Conservation (phyloP, 1,139 yeast species). For the Yamadazyma triangularis region DNA sequence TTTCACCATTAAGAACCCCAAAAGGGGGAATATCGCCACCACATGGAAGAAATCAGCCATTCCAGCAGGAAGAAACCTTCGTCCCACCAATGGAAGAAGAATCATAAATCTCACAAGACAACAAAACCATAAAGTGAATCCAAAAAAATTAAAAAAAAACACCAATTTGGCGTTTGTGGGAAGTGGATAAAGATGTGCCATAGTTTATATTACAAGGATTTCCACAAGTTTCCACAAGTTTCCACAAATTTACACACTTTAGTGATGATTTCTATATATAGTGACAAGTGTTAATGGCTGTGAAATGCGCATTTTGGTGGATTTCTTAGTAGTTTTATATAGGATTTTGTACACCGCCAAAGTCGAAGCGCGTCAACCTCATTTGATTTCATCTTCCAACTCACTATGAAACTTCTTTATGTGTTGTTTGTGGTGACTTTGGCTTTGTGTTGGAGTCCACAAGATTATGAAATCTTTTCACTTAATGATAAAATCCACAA, state of each 20-base stretch:
- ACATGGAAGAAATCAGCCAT: slow-evolving; percentile 59
- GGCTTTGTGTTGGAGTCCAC: slow-evolving; percentile 38
- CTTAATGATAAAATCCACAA: slow-evolving; percentile 61
- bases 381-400: slow-evolving; percentile 1
- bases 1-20: slow-evolving; percentile 22
- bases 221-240: no score
- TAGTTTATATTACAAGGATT: no score
- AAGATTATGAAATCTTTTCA: slow-evolving; percentile 78
- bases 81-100: slow-evolving; percentile 58
- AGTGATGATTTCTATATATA: no score
- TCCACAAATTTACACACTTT: no score
- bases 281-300: no score
- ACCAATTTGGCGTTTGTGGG: slow-evolving; percentile 26
- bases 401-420: slow-evolving; percentile 1
- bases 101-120: slow-evolving; percentile 48
- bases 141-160: slow-evolving; percentile 30
- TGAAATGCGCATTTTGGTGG: no score
- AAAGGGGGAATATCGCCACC: slow-evolving; percentile 33
- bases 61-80: slow-evolving; percentile 62
- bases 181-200: slow-evolving; percentile 34
- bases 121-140: slow-evolving; percentile 49
- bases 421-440: slow-evolving; percentile 9
- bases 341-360: no score
- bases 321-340: no score
- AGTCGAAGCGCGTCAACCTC: no score